Base-by-base conservation (phyloP, 106 monocot species). In the Cymbidium sinense region DNA sequence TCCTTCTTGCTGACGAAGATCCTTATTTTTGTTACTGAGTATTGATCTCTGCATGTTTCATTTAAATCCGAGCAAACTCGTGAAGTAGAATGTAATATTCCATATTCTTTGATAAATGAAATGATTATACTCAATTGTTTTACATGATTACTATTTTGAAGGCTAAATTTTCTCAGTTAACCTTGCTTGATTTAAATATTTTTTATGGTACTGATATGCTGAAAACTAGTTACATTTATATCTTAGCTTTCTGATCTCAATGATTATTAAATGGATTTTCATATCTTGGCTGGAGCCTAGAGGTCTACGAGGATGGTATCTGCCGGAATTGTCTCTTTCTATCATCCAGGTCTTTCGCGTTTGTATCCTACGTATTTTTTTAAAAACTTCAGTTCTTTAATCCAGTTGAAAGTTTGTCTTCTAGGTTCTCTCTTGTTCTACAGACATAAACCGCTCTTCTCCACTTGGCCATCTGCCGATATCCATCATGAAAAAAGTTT, bases 371-470 rank as follows among this genome's bases (percentile, higher is more conserved):
- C 1, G 27, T 33, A n/a, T 62, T 19, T n/a, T n/a, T n/a, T n/a
- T n/a, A n/a, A n/a, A n/a, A n/a, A 47, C 51, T 69, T 31, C 1
- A 28, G 8, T 30, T 30, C 13, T 69, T 2, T 33, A 33, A 34
- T 39, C 41, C 28, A 44, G 10, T 2, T 47, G 9, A 43, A 39
- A 44, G 28, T 73, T 80, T 65, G 12, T 64, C 9, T 31, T 75
- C 44, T 75, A 80, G 80, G 75, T 64, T 65, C 64, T 39, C 39
- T 64, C 75, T 47, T 75, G 12, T 34, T 43, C 64, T 12, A 37
- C 74, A 43, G 80, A 27, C 62, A 74, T 43, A 47, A 34, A 10
- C 64, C 39, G 15, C 61, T 62, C 73, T 13, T 61, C 36, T 80
- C 39, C 17, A 30, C 61, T 28, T 13, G 55, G 55, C 74, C 19